phyloP scores from a whole-genome alignment of 2,329 filamentous ascomycete genomes.

The Aureobasidium sp. region DNA sequence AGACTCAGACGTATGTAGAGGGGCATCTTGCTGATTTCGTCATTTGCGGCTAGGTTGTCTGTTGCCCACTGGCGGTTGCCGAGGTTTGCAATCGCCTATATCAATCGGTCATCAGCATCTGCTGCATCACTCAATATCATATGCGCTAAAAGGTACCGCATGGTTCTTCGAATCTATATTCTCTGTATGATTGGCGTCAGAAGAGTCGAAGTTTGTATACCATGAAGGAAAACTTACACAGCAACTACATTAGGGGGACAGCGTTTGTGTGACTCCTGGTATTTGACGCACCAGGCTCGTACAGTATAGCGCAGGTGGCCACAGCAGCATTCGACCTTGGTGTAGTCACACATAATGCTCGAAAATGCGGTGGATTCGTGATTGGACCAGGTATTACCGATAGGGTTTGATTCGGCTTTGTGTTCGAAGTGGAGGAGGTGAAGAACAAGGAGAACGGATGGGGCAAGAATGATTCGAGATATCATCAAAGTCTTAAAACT shows the following conservation, averaged over 20 bases:
- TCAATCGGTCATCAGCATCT: neutral
- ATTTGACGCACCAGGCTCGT: constrained; percentile 48
- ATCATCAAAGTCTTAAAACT: neutral
- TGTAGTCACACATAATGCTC: constrained; percentile 51
- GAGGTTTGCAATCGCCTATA: constrained; percentile 15
- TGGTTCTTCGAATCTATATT: constrained; percentile 42
- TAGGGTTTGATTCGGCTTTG: neutral
- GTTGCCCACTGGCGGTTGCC: neutral
- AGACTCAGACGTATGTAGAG: neutral
- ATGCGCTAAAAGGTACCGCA: constrained; percentile 32
- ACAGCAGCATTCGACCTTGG: constrained; percentile 51
- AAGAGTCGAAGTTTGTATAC: neutral
- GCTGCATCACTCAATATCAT: too few relatives aligned
- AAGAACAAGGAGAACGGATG: neutral
- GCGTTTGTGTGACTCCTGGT: constrained; percentile 48
- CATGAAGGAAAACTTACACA: constrained; percentile 29
- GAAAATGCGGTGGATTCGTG: neutral
- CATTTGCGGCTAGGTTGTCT: neutral
- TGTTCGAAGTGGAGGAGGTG: neutral
- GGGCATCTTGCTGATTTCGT: neutral
- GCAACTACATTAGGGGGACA: constrained; percentile 50
- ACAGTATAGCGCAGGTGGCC: constrained; percentile 50
- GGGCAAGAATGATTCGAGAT: neutral
- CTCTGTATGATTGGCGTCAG: constrained; percentile 24
- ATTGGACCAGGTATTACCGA: neutral